These are phyloP conservation scores for Rhododendron simsii DNA, from an alignment of 148 eudicot genomes.

Conservation along the genomic window DNA sequence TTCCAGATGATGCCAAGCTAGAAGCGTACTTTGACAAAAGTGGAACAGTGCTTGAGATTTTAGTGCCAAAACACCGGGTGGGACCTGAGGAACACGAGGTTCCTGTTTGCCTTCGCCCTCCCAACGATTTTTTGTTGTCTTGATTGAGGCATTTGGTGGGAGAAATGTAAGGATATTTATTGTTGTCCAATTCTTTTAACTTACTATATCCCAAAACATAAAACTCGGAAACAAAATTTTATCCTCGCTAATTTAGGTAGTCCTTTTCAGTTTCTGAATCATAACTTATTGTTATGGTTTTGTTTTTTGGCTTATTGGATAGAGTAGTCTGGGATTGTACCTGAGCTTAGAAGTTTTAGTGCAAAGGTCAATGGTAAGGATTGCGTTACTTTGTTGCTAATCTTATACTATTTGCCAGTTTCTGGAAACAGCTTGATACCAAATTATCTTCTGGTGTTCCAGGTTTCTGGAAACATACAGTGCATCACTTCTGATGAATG, in stretches of 20 bases:
- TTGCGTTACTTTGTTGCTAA: slow-evolving; percentile 9
- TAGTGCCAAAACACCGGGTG: slow-evolving; percentile 67
- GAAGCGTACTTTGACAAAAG: slow-evolving; percentile 70
- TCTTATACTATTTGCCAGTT: background rate
- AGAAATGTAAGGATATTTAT: slow-evolving; percentile 30
- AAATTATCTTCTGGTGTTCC: slow-evolving; percentile 7
- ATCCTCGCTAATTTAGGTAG: slow-evolving; percentile 7
- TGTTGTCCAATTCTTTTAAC: slow-evolving; percentile 11
- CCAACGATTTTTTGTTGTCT: slow-evolving; percentile 54
- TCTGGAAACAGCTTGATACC: slow-evolving; percentile 7
- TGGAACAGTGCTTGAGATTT: slow-evolving; percentile 65
- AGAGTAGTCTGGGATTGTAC: slow-evolving; percentile 34
- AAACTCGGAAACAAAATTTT: slow-evolving; percentile 9
- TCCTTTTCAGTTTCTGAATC: slow-evolving; percentile 10
- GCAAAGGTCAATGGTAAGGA: slow-evolving; percentile 29
- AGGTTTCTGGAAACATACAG: slow-evolving; percentile 10
- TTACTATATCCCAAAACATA: slow-evolving; percentile 13
- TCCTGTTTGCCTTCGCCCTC: slow-evolving; percentile 60
- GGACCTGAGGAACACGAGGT: slow-evolving; percentile 83
- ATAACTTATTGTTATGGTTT: slow-evolving; percentile 18
- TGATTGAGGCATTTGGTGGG: slow-evolving; percentile 26
- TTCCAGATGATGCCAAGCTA: slow-evolving; percentile 76
- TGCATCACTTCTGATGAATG: slow-evolving; percentile 11
- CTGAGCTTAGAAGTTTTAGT: slow-evolving; percentile 29
- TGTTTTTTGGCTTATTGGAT: slow-evolving; percentile 14